Evolutionary conservation across 2,329 filamentous ascomycete genomes (phyloP).

Genomic region (Trichoderma simmonsii): DNA sequence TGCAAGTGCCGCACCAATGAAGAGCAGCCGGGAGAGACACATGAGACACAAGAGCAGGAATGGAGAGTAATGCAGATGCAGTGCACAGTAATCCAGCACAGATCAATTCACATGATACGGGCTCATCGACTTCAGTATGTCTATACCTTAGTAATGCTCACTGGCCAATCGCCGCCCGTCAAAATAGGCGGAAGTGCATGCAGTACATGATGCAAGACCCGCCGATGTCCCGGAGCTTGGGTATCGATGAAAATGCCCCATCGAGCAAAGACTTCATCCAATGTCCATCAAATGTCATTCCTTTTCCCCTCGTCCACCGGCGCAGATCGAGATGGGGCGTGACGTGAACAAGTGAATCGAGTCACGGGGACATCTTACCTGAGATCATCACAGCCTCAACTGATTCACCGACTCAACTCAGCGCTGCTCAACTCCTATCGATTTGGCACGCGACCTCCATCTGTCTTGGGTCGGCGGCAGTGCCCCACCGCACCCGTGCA

Average conservation of each 20-base stretch:
- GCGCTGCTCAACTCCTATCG: not conserved
- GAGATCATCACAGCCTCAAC: no score
- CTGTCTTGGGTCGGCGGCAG: not conserved
- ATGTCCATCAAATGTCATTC: not conserved
- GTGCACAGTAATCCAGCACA: not conserved
- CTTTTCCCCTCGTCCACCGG: not conserved
- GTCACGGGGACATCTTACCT: not conserved
- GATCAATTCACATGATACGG: not conserved
- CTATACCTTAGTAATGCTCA: not conserved
- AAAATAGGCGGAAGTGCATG: not conserved
- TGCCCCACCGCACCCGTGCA: not conserved
- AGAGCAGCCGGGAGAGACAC: not conserved
- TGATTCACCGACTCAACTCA: not conserved
- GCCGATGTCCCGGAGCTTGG: not conserved
- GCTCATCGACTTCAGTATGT: no score
- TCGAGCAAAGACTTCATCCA: not conserved
- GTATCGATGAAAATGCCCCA: not conserved
- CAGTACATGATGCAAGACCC: not conserved
- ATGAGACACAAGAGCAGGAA: not conserved
- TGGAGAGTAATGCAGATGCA: not conserved
- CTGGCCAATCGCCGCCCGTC: not conserved
- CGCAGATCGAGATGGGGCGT: not conserved
- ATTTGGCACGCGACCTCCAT: slow-evolving; percentile 2
- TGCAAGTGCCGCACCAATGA: not conserved
- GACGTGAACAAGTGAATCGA: not conserved